Evolutionary conservation across 306 rosid genomes (phyloP).

Genomic region (Cicer arietinum): DNA sequence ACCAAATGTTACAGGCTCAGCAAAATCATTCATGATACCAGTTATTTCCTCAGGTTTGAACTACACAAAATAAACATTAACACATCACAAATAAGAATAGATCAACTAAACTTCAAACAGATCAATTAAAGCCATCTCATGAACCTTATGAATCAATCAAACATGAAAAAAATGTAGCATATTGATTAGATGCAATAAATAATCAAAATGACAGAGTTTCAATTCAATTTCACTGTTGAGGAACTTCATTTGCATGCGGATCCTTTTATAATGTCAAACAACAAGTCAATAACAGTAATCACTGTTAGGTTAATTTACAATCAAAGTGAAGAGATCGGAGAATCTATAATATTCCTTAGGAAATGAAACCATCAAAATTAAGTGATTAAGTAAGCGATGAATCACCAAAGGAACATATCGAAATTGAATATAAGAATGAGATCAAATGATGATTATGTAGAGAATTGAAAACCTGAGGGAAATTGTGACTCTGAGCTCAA

Average conservation of each 20-base stretch:
- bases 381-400: neutral
- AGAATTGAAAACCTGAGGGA: conserved; percentile 71
- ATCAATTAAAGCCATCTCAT: neutral
- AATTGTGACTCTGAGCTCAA: conserved; percentile 83
- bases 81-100: conserved; percentile 5
- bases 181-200: neutral
- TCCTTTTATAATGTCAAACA: neutral
- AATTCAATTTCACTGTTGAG: neutral
- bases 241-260: conserved; percentile 17
- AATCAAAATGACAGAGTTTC: neutral
- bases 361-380: neutral
- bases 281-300: neutral
- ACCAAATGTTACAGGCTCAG: conserved; percentile 84
- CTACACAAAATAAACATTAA: conserved; percentile 45
- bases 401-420: neutral
- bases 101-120: conserved; percentile 37
- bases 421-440: too few relatives aligned
- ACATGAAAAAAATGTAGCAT: neutral
- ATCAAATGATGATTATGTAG: neutral
- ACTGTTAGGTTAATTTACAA: neutral
- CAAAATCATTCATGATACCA: conserved; percentile 63
- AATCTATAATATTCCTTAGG: conserved; percentile 9
- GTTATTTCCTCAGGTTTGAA: conserved; percentile 74
- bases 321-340: conserved; percentile 9
- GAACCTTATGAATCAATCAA: conserved; percentile 10